Evolutionary conservation across 2,329 filamentous ascomycete genomes (phyloP), one percentile per base, ranked within the genome.

Genomic region (Beauveria sp.): DNA sequence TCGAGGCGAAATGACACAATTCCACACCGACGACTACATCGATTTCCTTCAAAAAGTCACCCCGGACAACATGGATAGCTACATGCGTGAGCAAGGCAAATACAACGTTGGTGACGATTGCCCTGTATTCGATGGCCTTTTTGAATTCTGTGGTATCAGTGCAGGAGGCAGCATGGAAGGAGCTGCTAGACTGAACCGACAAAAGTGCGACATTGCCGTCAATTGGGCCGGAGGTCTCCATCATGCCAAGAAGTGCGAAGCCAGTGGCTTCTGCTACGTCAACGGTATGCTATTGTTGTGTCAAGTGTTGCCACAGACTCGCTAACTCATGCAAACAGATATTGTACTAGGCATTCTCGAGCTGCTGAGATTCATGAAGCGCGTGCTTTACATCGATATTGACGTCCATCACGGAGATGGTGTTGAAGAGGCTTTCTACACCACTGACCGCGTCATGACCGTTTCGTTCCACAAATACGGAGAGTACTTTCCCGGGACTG

Each of bases 211-310:
- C 74, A 96, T 99, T 69, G 95, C 95, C 22, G 90, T 99, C 74
- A 98, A 98, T 76, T 99, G 95, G 95, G 95, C 93, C 50, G 95
- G 95, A 57, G 95, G 95, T 28, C 84, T 99, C 53, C 95, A 99
- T 75, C 95, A 99, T 74, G 95, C 95, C 49, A 97, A 98, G 76
- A 98, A 98, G 77, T 90, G 89, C 66, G 92, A 97, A 77, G 95
- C 95, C 64, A 93, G 89, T 69, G 95, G 95, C 42, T 99, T 99
- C 79, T 99, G 95, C 80, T 99, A 99, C 74, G 91, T 98, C 68
- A 99, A 99, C 73, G 93, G 90, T 84, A 85, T 80, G 76, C 80
- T 5, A 3, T 4, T 28, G 43, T n/a, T 14, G 22, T 14, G 8
- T 43, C 22, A 20, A 22, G 18, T 4, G 10, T 42, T 52, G 7